Base-by-base conservation (phyloP, 768 basidiomycete species). In the Suillus hirtellus region DNA sequence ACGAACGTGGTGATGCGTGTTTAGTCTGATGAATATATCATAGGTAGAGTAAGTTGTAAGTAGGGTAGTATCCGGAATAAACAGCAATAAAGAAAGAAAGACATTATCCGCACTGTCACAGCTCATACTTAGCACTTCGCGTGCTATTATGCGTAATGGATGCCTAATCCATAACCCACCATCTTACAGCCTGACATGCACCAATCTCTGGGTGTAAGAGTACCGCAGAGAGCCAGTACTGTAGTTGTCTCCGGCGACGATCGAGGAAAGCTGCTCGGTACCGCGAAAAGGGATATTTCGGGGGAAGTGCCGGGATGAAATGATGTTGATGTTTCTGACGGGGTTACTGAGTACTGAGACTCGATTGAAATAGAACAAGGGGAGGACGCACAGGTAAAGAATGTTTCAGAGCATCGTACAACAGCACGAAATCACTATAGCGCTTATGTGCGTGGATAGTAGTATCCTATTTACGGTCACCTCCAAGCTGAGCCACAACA, bases 141-240 rank as follows among this genome's bases (percentile, higher is more conserved):
- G 55, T 11, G 38, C 24, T 21, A 40, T 17, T 38, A 27, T 24
- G 17, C 27, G n/a, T 38, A 9, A 27, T 40, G 0, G 5, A 34
- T 4, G 14, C 9, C 24, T 58, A 80, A 55, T 80, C 73, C 77
- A 85, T 84, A 42, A 90, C 82, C 89, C 89, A 91, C 49, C 76
- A 70, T 63, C 84, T 74, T 12, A 89, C 88, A 1, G 81, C 83
- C 60, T 85, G 80, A 52, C 81, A 84, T 0, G 83, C 84, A 2
- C 89, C 89, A 8, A 90, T 76, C 58, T 91, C 89, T 4, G 89
- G 89, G 67, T 91, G 89, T 1, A 91, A 75, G 0, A 91, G 70
- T 2, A 90, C 81, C 0, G 82, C 73, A 0, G 84, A 81, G 2
- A 92, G 84, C 87, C 88, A 92, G 62, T 84, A 82, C 70, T 90